phyloP scores from a whole-genome alignment of 78 protist genomes.

The Planoprotostelium fungivorum region DNA sequence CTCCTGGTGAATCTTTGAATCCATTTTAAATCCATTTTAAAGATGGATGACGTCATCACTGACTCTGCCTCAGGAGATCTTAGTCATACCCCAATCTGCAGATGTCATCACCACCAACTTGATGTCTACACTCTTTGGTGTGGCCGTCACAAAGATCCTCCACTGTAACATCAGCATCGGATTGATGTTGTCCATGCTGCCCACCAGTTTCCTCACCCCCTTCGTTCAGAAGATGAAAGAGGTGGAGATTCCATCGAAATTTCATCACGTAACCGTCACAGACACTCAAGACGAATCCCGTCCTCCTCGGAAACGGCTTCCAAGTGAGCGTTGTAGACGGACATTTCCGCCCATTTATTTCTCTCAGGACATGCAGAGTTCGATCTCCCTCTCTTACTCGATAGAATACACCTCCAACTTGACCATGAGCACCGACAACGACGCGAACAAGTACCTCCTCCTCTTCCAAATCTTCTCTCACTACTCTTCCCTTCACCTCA shows the following conservation, averaged over 20 bases:
- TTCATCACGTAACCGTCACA: too few relatives aligned
- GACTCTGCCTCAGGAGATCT: too few relatives aligned
- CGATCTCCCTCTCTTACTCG: background rate
- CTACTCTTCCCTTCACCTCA: background rate
- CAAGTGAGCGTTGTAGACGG: too few relatives aligned
- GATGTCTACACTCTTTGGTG: background rate
- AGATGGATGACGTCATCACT: background rate
- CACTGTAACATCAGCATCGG: background rate
- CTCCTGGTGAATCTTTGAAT: background rate
- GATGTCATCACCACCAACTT: too few relatives aligned
- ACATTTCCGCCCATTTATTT: too few relatives aligned
- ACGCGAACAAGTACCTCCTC: background rate
- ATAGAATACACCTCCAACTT: background rate
- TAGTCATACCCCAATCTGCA: too few relatives aligned
- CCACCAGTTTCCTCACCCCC: background rate
- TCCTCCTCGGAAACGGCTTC: too few relatives aligned
- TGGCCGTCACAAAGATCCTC: background rate
- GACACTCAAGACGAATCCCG: too few relatives aligned
- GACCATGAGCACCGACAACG: background rate
- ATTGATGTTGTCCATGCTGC: background rate
- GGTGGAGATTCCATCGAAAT: too few relatives aligned
- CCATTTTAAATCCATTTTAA: background rate
- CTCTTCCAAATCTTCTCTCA: background rate
- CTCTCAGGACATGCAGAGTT: background rate
- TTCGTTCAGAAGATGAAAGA: background rate